These are phyloP conservation scores for Tetrahymena borealis DNA, from an alignment of 73 alveolate genomes.

Conservation along the genomic window DNA sequence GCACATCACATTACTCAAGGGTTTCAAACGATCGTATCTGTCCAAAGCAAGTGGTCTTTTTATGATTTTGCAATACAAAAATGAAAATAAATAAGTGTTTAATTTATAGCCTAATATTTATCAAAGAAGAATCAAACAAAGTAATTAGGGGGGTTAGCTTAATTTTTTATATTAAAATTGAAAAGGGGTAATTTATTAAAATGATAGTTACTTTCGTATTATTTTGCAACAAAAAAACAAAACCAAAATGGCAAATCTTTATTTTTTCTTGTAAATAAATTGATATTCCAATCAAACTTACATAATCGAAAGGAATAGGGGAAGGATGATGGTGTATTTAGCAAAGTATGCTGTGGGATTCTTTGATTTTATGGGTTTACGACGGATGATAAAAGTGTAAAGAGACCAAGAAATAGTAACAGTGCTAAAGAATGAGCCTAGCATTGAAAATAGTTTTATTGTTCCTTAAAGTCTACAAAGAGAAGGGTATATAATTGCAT, in stretches of 20 bases:
- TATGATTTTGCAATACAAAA: no score
- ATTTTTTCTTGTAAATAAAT: no score
- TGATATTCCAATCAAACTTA: neutral
- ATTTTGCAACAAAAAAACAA: no score
- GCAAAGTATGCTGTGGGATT: neutral
- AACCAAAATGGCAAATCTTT: no score
- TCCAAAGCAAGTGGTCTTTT: neutral
- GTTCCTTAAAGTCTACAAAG: neutral
- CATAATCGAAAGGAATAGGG: neutral
- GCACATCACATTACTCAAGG: neutral
- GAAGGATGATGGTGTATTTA: neutral
- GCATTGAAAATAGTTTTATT: neutral
- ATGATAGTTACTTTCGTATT: no score
- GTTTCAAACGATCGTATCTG: neutral
- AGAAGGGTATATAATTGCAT: neutral
- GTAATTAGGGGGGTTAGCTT: no score
- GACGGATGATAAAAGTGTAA: neutral
- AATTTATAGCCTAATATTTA: no score
- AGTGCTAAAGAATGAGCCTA: neutral
- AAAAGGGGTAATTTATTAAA: no score
- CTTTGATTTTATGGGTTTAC: neutral
- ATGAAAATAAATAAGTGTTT: no score
- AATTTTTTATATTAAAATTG: no score
- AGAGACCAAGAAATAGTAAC: conserved; percentile 1
- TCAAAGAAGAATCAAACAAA: no score